phyloP scores from a whole-genome alignment of 2,329 filamentous ascomycete species.

The Ceratocystis alfenasii region DNA sequence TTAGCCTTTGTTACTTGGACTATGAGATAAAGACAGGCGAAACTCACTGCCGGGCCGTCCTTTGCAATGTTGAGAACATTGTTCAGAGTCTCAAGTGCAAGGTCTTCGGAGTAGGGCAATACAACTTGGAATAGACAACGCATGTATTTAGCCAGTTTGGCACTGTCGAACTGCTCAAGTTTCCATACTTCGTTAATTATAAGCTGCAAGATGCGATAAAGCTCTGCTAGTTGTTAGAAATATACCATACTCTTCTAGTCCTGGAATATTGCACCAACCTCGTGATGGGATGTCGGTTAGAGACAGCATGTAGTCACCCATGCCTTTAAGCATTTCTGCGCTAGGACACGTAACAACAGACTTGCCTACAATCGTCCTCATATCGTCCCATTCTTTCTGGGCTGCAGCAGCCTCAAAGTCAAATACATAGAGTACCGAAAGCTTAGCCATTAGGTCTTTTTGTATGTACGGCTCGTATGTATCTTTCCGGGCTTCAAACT shows the following conservation, averaged over 20 bases:
- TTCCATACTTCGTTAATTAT: constrained; percentile 58
- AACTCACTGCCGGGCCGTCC: constrained; percentile 37
- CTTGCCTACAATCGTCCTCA: constrained; percentile 48
- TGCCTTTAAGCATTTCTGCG: constrained; percentile 43
- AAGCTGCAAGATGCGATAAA: constrained; percentile 46
- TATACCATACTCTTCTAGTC: neutral
- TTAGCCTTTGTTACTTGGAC: neutral
- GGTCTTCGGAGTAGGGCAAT: constrained; percentile 42
- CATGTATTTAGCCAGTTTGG: constrained; percentile 61
- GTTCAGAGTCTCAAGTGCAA: constrained; percentile 50
- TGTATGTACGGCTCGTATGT: constrained; percentile 14
- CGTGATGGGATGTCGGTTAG: constrained; percentile 37
- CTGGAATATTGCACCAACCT: constrained; percentile 32
- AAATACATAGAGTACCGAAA: constrained; percentile 57
- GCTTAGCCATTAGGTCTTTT: constrained; percentile 47
- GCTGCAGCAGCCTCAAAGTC: constrained; percentile 65
- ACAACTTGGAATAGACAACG: constrained; percentile 63
- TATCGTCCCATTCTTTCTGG: constrained; percentile 54
- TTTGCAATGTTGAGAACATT: constrained; percentile 46
- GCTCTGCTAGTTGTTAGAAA: constrained; percentile 30
- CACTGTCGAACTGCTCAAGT: constrained; percentile 43
- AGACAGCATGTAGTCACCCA: constrained; percentile 53
- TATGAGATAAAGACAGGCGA: constrained; percentile 10
- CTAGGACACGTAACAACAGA: constrained; percentile 34
- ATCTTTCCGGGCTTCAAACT: constrained; percentile 20